Evolutionary conservation across 495 filamentous ascomycete genomes (phyloP).

Genomic region (Podospora conica): DNA sequence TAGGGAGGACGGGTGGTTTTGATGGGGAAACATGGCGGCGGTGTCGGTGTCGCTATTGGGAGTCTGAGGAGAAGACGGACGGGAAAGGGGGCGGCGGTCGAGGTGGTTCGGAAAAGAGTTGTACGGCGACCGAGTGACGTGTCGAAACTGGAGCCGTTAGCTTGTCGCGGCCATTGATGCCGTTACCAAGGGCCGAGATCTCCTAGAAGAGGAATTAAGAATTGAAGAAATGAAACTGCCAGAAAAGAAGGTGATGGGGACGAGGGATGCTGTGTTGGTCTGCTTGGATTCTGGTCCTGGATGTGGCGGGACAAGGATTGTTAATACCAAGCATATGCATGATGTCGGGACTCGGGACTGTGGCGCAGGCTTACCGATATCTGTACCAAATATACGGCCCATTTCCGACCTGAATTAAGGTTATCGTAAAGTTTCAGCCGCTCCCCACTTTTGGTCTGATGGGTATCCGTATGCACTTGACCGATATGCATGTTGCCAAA

Average conservation of each 20-base stretch:
- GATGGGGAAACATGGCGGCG: neutral
- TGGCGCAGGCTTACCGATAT: neutral
- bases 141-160: constrained; percentile 4
- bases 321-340: neutral
- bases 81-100: neutral
- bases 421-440: no score
- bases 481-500: neutral
- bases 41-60: neutral
- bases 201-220: neutral
- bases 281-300: no score
- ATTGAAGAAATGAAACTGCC: neutral
- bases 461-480: neutral
- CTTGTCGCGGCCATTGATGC: constrained; percentile 13
- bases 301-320: neutral
- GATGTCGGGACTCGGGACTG: neutral
- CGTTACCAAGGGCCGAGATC: neutral
- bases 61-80: neutral
- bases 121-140: neutral
- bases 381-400: neutral
- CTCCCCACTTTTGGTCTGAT: neutral
- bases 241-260: neutral
- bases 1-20: neutral
- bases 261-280: neutral
- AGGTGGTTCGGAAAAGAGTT: neutral
- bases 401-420: neutral